Percentiles rank a stretch among this genome's conserved stretches.
Conservation (phyloP, 495 filamentous ascomycete genomes). For the Podospora pseudoanserina region DNA sequence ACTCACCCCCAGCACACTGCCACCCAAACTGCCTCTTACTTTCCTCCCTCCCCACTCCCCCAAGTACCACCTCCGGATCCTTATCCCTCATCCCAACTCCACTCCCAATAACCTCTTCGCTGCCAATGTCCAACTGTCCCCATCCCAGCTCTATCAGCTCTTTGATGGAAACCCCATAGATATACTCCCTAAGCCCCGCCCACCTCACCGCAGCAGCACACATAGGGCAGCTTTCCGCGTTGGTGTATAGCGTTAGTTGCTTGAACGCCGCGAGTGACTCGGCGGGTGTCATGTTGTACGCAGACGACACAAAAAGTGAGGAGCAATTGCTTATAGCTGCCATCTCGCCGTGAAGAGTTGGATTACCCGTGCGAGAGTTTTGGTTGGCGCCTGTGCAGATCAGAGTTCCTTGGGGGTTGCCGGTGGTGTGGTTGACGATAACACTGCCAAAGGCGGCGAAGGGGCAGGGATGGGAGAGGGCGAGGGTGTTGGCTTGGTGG, state of each 20-base stretch:
- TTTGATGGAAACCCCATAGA: conserved; percentile 51
- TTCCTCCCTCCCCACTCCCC: conserved; percentile 47
- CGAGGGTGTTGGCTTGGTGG: conserved; percentile 43
- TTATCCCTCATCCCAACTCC: conserved; percentile 35
- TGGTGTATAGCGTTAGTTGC: conserved; percentile 53
- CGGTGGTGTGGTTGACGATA: conserved; percentile 52
- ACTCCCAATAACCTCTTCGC: conserved; percentile 44
- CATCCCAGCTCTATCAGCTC: conserved; percentile 43
- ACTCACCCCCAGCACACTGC: conserved; percentile 47
- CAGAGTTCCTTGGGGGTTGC: conserved; percentile 36
- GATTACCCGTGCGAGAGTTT: conserved; percentile 41
- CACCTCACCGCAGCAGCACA: conserved; percentile 55
- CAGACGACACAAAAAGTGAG: conserved; percentile 41
- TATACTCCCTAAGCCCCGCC: conserved; percentile 52
- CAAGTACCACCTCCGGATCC: conserved; percentile 35
- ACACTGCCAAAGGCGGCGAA: conserved; percentile 50
- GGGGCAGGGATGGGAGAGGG: conserved; percentile 46
- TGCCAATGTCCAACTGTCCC: conserved; percentile 48
- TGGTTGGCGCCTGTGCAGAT: conserved; percentile 47
- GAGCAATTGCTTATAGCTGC: conserved; percentile 53
- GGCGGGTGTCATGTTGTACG: conserved; percentile 39
- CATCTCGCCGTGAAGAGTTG: conserved; percentile 54
- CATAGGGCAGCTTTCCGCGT: conserved; percentile 57
- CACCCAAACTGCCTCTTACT: conserved; percentile 51
- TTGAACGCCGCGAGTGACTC: conserved; percentile 43